These are phyloP conservation scores for Neospora caninum DNA, from an alignment of 169 alveolate genomes.

Conservation along the genomic window DNA sequence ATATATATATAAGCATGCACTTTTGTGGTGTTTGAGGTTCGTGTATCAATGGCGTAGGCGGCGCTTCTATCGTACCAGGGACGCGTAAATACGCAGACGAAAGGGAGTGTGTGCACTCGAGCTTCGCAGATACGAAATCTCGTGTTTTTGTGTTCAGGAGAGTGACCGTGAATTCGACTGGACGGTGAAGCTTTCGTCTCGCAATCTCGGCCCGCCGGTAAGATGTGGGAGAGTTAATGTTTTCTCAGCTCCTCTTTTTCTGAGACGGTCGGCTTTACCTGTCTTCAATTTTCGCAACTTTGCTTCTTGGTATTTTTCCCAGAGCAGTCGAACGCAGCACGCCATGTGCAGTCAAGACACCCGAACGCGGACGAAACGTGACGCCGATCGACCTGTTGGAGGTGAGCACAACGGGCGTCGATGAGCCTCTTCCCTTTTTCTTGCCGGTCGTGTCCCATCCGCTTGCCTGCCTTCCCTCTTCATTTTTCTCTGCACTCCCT, in stretches of 20 bases:
- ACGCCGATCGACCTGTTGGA: background rate
- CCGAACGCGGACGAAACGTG: background rate
- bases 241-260: background rate
- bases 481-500: too few relatives aligned
- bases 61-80: too few relatives aligned
- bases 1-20: too few relatives aligned
- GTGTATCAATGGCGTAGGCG: too few relatives aligned
- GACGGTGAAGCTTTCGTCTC: background rate
- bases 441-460: too few relatives aligned
- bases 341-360: background rate
- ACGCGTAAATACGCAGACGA: too few relatives aligned
- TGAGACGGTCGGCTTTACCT: background rate
- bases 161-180: conserved; percentile 35
- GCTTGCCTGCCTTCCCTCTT: too few relatives aligned
- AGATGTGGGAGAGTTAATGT: background rate
- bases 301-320: background rate
- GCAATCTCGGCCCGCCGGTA: conserved; percentile 21
- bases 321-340: conserved; percentile 10
- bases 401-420: background rate
- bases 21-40: too few relatives aligned
- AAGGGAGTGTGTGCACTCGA: too few relatives aligned
- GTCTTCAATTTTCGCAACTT: background rate
- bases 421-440: background rate
- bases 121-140: too few relatives aligned
- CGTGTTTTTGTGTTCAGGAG: background rate